Evolutionary conservation across 345 rosid species (phyloP).

Genomic region (Acer yangbiense): DNA sequence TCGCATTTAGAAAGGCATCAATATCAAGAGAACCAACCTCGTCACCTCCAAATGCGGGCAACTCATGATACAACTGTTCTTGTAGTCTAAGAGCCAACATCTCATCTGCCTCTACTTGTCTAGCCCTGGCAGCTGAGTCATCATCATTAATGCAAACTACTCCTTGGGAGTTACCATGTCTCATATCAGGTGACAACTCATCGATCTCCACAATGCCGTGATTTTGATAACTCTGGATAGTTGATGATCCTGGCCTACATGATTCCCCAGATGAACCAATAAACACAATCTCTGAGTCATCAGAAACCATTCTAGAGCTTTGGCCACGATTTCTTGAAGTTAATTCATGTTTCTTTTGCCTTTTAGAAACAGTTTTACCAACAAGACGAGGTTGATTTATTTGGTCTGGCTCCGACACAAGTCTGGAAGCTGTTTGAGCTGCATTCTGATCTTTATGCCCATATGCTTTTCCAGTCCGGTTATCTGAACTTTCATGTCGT

Average conservation of each 20-base stretch:
- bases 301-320: constrained; percentile 35
- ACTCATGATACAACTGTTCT: constrained; percentile 79
- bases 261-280: constrained; percentile 62
- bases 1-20: neutral
- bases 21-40: constrained; percentile 47
- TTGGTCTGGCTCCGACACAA: constrained; percentile 24
- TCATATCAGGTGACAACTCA: constrained; percentile 45
- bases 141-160: constrained; percentile 32
- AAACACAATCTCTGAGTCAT: constrained; percentile 48
- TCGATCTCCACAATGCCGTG: constrained; percentile 38
- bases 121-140: constrained; percentile 55
- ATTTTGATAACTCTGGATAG: constrained; percentile 34
- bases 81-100: constrained; percentile 84
- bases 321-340: constrained; percentile 43
- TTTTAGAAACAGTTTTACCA: constrained; percentile 31
- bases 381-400: constrained; percentile 18
- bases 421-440: constrained; percentile 29
- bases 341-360: constrained; percentile 37
- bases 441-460: constrained; percentile 18
- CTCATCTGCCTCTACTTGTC: constrained; percentile 95
- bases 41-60: constrained; percentile 30
- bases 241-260: constrained; percentile 58
- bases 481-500: constrained; percentile 30
- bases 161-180: constrained; percentile 23
- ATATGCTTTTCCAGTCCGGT: constrained; percentile 29